A percentile compares a stretch with the other conserved stretches of the same genome.
Conservation (phyloP, 257 asterid genomes). For the Solanum lycopersicoides region DNA sequence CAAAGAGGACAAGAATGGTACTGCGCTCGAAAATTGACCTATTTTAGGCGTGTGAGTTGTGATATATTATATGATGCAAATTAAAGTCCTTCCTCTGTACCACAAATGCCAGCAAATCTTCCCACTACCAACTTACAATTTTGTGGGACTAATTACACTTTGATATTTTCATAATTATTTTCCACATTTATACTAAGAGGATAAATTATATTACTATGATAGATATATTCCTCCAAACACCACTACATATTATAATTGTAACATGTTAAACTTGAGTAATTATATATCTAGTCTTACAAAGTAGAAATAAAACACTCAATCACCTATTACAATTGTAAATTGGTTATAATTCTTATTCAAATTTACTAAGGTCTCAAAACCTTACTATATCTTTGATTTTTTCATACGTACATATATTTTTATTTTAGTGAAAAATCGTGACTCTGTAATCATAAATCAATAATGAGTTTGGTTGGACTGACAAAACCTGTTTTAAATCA, state of each 20-base stretch:
- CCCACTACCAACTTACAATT: neutral
- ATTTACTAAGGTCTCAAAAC: neutral
- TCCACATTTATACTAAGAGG: neutral
- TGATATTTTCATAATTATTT: neutral
- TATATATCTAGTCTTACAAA: neutral
- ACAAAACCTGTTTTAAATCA: neutral
- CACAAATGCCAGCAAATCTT: constrained; percentile 8
- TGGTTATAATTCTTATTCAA: neutral
- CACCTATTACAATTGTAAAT: too few species aligned
- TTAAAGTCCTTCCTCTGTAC: neutral
- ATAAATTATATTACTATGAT: neutral
- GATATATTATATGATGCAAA: neutral
- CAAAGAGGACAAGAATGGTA: neutral
- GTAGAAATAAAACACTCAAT: too few species aligned
- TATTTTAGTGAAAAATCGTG: neutral
- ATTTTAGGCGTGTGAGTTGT: neutral
- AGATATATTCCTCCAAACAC: neutral
- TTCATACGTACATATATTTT: too few species aligned
- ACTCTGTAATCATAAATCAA: too few species aligned
- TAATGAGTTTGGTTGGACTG: neutral
- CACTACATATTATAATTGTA: neutral
- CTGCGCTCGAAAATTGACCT: neutral
- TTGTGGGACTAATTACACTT: neutral
- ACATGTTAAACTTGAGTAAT: neutral
- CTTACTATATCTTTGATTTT: neutral